These are phyloP conservation scores for Mucor sp. DNA, from an alignment of 371 early-diverging fungal species.

Conservation along the genomic window DNA sequence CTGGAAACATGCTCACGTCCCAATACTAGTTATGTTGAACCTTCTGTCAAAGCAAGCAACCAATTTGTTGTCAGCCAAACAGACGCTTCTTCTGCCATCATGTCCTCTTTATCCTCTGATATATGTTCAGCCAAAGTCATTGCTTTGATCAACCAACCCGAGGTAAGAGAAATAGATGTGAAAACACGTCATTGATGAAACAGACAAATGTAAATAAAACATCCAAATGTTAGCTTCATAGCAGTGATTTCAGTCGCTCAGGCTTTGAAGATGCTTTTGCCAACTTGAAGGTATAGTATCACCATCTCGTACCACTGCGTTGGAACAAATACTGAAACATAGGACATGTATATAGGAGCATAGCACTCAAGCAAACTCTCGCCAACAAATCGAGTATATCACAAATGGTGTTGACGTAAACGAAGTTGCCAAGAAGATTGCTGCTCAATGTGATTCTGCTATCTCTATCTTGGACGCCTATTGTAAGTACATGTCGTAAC, in stretches of 20 bases:
- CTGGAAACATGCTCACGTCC: neutral
- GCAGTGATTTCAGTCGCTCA: conserved; percentile 36
- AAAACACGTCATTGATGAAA: neutral
- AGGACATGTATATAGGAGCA: conserved; percentile 19
- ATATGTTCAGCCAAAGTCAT: conserved; percentile 44
- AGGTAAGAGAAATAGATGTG: conserved; percentile 25
- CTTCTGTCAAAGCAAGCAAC: conserved; percentile 12
- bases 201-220: neutral
- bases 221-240: conserved; percentile 33
- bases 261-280: conserved; percentile 31
- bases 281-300: conserved; percentile 32
- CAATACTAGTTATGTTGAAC: conserved; percentile 25
- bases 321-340: neutral
- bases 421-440: conserved; percentile 31
- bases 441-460: conserved; percentile 33
- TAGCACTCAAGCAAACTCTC: conserved; percentile 28
- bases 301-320: neutral
- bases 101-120: conserved; percentile 32
- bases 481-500: conserved; percentile 17
- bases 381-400: conserved; percentile 42
- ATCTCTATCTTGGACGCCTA: conserved; percentile 34
- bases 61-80: conserved; percentile 37
- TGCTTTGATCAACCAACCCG: conserved; percentile 49
- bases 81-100: conserved; percentile 31
- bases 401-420: conserved; percentile 37